Evolutionary conservation across 2,329 filamentous ascomycete species (phyloP).

Genomic region (Hymenoscyphus infarciens): DNA sequence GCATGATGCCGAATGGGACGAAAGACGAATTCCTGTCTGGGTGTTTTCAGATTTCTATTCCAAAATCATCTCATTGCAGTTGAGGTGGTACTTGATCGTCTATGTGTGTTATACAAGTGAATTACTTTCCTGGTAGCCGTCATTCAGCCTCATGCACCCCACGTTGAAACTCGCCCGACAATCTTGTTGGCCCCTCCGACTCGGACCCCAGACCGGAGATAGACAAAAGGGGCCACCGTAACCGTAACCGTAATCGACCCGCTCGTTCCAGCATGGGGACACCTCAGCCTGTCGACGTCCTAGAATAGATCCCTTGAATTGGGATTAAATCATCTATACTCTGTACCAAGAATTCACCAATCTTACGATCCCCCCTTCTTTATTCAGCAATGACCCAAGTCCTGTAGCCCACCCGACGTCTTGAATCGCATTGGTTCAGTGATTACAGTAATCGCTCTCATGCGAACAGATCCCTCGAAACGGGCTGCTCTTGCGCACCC

Average conservation of each 20-base stretch:
- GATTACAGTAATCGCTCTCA: conserved; percentile 13
- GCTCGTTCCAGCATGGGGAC: neutral
- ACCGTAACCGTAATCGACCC: neutral
- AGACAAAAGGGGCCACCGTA: conserved; percentile 7
- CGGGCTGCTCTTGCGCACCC: conserved; percentile 16
- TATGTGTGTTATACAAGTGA: neutral
- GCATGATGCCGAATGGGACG: neutral
- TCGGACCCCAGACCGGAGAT: neutral
- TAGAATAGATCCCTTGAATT: conserved; percentile 2
- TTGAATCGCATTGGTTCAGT: conserved; percentile 3
- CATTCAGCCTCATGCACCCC: too few relatives aligned
- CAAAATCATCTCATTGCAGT: neutral
- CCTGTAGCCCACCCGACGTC: conserved; percentile 1
- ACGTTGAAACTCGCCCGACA: neutral
- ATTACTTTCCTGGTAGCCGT: neutral
- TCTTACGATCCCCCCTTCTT: neutral
- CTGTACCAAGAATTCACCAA: neutral
- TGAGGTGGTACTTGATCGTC: neutral
- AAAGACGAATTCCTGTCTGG: neutral
- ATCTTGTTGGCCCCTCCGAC: neutral
- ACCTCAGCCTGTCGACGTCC: conserved; percentile 1
- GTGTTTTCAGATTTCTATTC: neutral
- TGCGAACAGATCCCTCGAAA: conserved; percentile 12
- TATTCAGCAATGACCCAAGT: neutral
- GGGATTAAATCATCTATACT: neutral